phyloP scores from a whole-genome alignment of 1,284 basidiomycete genomes.

The Waitea zeae region DNA sequence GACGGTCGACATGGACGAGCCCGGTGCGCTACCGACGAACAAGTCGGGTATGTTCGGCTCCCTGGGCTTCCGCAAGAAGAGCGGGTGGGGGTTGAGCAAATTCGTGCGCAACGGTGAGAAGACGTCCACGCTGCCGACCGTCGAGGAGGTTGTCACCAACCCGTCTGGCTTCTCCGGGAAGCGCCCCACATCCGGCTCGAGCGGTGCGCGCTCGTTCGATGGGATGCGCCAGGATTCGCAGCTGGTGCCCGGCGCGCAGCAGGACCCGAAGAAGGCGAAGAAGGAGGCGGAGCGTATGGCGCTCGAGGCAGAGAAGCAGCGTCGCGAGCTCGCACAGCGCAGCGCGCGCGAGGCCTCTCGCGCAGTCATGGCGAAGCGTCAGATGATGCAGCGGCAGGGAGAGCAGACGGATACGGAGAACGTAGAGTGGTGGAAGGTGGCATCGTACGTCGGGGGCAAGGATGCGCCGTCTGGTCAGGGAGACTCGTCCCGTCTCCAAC shows the following conservation, averaged over 20 bases:
- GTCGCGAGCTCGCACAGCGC: slow-evolving; percentile 63
- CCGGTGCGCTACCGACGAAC: not conserved
- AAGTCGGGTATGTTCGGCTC: slow-evolving; percentile 9
- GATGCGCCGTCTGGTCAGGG: not conserved
- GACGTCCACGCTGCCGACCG: slow-evolving; percentile 40
- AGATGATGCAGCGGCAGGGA: not conserved
- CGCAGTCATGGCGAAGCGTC: slow-evolving; percentile 87
- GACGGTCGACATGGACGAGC: too few relatives aligned
- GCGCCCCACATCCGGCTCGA: not conserved
- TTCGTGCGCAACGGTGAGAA: slow-evolving; percentile 49
- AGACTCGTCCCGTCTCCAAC: not conserved
- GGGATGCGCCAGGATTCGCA: too few relatives aligned
- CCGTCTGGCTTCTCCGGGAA: not conserved
- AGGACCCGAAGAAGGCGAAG: slow-evolving; percentile 79
- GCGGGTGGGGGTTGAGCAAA: slow-evolving; percentile 46
- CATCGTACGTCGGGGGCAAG: too few relatives aligned
- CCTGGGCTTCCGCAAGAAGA: slow-evolving; percentile 48
- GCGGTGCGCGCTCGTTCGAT: not conserved
- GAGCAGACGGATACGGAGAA: not conserved
- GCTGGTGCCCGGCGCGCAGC: slow-evolving; percentile 21
- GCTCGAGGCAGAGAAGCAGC: slow-evolving; percentile 77
- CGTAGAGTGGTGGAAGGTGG: too few relatives aligned
- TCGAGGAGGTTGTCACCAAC: slow-evolving; percentile 47
- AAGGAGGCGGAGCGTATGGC: slow-evolving; percentile 79
- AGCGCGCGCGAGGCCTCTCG: slow-evolving; percentile 75